phyloP scores from a whole-genome alignment of 495 filamentous ascomycete species.

The Poronia punctata region DNA sequence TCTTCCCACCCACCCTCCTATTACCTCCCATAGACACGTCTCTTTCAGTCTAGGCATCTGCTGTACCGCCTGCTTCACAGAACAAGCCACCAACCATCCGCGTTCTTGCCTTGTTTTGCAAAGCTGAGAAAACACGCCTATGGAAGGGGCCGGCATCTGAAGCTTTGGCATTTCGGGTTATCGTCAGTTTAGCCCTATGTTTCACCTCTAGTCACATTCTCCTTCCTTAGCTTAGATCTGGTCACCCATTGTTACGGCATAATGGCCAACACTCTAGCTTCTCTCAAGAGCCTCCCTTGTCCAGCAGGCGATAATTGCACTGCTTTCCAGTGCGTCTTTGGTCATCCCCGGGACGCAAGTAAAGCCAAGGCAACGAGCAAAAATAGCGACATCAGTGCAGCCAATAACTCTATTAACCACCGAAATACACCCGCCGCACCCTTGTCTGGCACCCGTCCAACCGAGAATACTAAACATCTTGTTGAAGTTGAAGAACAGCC shows the following conservation, averaged over 20 bases:
- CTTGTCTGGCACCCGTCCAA: conserved; percentile 1
- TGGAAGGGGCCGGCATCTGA: no score
- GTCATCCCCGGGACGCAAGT: conserved; percentile 32
- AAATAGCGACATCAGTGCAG: not conserved
- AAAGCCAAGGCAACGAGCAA: not conserved
- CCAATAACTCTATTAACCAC: not conserved
- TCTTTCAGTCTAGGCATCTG: no score
- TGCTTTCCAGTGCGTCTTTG: conserved; percentile 33
- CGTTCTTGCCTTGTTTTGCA: no score
- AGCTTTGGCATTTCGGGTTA: no score
- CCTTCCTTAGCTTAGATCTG: not conserved
- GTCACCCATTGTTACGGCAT: conserved; percentile 9
- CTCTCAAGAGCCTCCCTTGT: conserved; percentile 60
- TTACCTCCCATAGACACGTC: no score
- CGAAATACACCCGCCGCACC: not conserved
- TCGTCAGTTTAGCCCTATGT: not conserved
- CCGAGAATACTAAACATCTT: not conserved
- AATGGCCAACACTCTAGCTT: conserved; percentile 62
- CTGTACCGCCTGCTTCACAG: no score
- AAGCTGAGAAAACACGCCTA: no score
- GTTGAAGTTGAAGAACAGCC: conserved; percentile 1
- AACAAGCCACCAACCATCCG: no score
- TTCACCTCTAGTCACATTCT: not conserved
- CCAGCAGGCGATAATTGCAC: conserved; percentile 47
- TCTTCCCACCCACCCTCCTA: no score